Base-by-base conservation (phyloP, 306 rosid species). In the Gillenia trifoliata region DNA sequence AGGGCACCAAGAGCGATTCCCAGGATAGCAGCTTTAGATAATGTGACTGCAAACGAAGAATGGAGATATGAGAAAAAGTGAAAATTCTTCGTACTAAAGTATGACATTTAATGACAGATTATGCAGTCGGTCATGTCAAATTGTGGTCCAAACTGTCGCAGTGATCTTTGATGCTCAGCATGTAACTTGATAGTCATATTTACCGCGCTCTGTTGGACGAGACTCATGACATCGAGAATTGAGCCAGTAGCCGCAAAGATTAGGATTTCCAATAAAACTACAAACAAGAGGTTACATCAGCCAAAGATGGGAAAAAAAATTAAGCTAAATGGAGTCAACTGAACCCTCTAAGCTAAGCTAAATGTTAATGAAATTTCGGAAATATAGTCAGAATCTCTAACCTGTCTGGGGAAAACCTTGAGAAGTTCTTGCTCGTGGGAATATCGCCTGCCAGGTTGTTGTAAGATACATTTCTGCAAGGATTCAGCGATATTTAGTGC, bases 1-100 rank as follows among this genome's bases (percentile, higher is more conserved):
- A 95, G 90, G 71, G 90, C 96, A n/a, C 99, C 99, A 57, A 95
- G 98, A 59, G 97, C 91, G 64, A 95, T 95, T 65, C 99, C 99
- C 9, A 95, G 86, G 74, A 95, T 95, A 68, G 97, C 98, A 0
- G 91, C 97, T 89, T 92, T 95, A 13, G 99, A 88, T 75, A 95
- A 72, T 22, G 86, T 83, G 66, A 88, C 99, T 95, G 83, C 84
- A 75, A 11, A 77, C 69, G 13, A 19, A 29, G 13, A 29, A 22
- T 20, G 9, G 25, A n/a, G 31, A 82, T 4, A 4, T 19, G n/a
- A 68, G 8, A 4, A 68, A 65, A 38, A 34, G 19, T 30, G 49
- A 69, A 20, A 54, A 38, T n/a, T 38, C 56, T 23, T 23, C 4
- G 10, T 25, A 7, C 19, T 16, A 38, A 25, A 17, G 20, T 19